Conservation (phyloP, 257 asterid species). For the Thymus mandschuricus region DNA sequence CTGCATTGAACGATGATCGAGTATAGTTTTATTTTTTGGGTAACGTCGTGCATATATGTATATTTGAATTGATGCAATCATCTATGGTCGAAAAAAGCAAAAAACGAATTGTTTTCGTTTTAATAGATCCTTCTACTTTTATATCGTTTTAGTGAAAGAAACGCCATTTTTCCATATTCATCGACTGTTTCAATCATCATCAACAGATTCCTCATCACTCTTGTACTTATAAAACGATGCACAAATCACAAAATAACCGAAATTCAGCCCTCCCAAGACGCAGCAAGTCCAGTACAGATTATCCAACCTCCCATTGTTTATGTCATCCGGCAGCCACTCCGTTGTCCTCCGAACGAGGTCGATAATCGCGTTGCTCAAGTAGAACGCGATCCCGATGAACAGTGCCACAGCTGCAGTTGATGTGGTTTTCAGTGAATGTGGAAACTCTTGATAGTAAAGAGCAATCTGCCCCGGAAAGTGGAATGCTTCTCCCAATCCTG, state of each 20-base stretch:
- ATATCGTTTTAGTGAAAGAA: too few relatives aligned
- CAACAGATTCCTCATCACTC: slow-evolving; percentile 23
- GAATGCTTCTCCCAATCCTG: slow-evolving; percentile 67
- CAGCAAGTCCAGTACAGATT: slow-evolving; percentile 70
- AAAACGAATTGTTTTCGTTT: too few relatives aligned
- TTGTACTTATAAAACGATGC: slow-evolving; percentile 41
- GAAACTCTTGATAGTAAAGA: slow-evolving; percentile 67
- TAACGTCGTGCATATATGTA: slow-evolving; percentile 34
- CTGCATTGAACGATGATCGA: slow-evolving; percentile 59
- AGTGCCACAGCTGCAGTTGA: slow-evolving; percentile 60
- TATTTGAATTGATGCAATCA: slow-evolving; percentile 2
- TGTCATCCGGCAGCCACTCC: slow-evolving; percentile 69
- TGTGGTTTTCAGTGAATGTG: slow-evolving; percentile 48
- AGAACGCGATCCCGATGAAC: slow-evolving; percentile 52
- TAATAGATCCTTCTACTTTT: too few relatives aligned
- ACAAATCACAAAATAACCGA: slow-evolving; percentile 52
- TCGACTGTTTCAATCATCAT: too few relatives aligned
- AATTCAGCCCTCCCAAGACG: slow-evolving; percentile 50
- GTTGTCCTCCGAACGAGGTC: slow-evolving; percentile 46
- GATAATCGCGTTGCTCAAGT: slow-evolving; percentile 45
- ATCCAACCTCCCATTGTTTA: slow-evolving; percentile 68
- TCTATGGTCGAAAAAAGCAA: too few relatives aligned
- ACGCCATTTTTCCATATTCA: too few relatives aligned
- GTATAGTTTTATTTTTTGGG: slow-evolving; percentile 46
- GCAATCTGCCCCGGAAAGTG: slow-evolving; percentile 62